Evolutionary conservation across 1,284 basidiomycete species (phyloP).

Genomic region (Coniferiporia sulphurascens): DNA sequence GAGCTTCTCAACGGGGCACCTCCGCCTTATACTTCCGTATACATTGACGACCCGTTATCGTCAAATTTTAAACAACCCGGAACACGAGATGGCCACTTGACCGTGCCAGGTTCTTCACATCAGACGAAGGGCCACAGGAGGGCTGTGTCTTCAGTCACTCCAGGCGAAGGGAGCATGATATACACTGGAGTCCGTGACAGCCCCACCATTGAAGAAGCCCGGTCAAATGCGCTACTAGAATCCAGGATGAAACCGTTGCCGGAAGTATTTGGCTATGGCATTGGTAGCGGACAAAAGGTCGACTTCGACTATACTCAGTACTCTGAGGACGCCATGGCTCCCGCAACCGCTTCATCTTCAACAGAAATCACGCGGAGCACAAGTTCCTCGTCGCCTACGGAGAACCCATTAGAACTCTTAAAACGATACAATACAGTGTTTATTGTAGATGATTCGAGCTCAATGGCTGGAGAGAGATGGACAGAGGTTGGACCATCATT

Average conservation of each 20-base stretch:
- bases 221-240: neutral
- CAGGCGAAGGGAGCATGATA: neutral
- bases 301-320: neutral
- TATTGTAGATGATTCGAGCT: slow-evolving; percentile 54
- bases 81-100: neutral
- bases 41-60: neutral
- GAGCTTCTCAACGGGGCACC: slow-evolving; percentile 4
- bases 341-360: slow-evolving; percentile 1
- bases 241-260: neutral
- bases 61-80: neutral
- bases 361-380: neutral
- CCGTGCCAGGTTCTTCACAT: neutral
- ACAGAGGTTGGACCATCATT: slow-evolving; percentile 32
- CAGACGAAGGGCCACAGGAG: slow-evolving; percentile 7
- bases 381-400: slow-evolving; percentile 1
- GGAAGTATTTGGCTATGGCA: slow-evolving; percentile 13
- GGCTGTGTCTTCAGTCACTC: slow-evolving; percentile 2
- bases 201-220: neutral
- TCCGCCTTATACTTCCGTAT: slow-evolving; percentile 11
- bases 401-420: slow-evolving; percentile 25
- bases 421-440: slow-evolving; percentile 47
- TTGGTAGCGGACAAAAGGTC: slow-evolving; percentile 1
- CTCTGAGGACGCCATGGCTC: neutral
- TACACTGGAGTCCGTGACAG: neutral
- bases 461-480: slow-evolving; percentile 49